A percentile compares a stretch with the other conserved stretches of the same genome.
Evolutionary conservation across 345 rosid species (phyloP).

Genomic region (Euclidium syriacum): DNA sequence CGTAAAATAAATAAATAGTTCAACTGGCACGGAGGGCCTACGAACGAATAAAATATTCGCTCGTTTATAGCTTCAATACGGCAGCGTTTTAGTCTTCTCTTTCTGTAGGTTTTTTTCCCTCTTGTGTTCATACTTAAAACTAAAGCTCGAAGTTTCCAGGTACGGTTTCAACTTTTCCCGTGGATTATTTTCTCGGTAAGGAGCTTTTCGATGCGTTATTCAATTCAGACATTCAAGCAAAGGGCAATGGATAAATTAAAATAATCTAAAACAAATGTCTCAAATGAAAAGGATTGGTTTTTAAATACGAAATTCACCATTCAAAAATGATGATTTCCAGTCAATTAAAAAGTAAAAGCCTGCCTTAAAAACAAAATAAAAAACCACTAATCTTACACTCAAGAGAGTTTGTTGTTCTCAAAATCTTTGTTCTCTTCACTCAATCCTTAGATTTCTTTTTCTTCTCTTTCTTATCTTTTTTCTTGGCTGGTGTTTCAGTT

Average conservation of each 20-base stretch:
- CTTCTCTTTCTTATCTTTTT: slow-evolving; percentile 39
- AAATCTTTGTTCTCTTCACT: neutral
- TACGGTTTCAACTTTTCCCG: neutral
- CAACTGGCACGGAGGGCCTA: no score
- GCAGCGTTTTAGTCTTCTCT: neutral
- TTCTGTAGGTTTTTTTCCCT: neutral
- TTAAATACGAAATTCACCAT: no score
- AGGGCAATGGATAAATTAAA: no score
- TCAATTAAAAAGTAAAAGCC: no score
- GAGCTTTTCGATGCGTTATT: neutral
- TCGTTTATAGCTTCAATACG: neutral
- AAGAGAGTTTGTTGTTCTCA: neutral
- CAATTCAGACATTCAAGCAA: no score
- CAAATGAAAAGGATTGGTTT: no score
- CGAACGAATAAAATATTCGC: no score
- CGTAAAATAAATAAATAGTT: no score
- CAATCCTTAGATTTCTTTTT: slow-evolving; percentile 45
- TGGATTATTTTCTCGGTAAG: neutral
- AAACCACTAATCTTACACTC: slow-evolving; percentile 2
- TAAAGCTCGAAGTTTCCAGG: slow-evolving; percentile 24
- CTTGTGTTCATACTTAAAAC: neutral
- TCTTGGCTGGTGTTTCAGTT: slow-evolving; percentile 30
- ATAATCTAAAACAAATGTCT: no score
- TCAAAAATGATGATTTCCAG: no score
- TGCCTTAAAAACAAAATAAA: no score